Base-by-base conservation (phyloP, 805 yeast species). In the Nakazawaea wyomingensis region DNA sequence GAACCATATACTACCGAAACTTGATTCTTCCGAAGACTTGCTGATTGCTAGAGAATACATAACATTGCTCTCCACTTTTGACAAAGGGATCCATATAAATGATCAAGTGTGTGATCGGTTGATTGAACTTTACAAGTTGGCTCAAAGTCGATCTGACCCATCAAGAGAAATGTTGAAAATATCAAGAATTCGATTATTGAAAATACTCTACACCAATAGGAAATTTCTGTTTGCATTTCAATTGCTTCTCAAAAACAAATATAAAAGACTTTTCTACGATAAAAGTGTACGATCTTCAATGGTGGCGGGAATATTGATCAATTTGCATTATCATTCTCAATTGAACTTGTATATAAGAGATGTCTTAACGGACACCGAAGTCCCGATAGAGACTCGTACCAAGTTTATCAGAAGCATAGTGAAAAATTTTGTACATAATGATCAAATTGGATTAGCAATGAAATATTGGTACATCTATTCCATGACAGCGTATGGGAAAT, bases 381-480 rank as follows among this genome's bases (percentile, higher is more conserved):
- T 31, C 5, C 4, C 14, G 3, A 24, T 18, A 28, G 27, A 36
- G 21, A 10, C 11, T 3, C 20, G 30, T 10, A 17, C 17, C 19
- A 36, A 30, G 20, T 42, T 42, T 18, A 17, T 16, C 3, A 36
- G 41, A 22, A 31, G 37, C 19, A 31, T 42, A 4, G 45, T 42
- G 10, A 21, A 26, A 19, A 36, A 42, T 26, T 31, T 21, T 5
- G 26, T 41, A 14, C 24, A 41, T 30, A 8, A 17, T 6, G 41
- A 36, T 20, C 5, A n/a, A 9, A 36, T 42, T 10, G 46, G 42
- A 2, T 9, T 32, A 9, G 46, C 42, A 1, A 4, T 37, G 7
- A 37, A 33, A 22, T 33, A 13, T 18, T 43, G 41, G 42, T 17
- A 26, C 17, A 19, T 31, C 18, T 44, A 44, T 28, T n/a, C 34